Conservation (phyloP, 2,329 filamentous ascomycete genomes). For the Thielaviopsis punctulata region DNA sequence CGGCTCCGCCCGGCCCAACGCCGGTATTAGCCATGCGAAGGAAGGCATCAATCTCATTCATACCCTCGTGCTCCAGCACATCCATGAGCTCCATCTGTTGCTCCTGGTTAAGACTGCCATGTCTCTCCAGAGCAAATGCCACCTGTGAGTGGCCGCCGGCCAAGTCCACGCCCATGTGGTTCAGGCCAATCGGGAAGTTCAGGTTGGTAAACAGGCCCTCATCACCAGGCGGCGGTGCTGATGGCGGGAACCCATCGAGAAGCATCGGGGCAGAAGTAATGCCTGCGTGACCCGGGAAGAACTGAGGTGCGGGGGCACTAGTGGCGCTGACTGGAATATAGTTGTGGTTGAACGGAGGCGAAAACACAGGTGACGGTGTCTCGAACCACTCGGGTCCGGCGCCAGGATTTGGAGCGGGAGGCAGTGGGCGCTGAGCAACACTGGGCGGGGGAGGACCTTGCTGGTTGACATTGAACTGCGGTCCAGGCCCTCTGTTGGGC, state of each 20-base stretch:
- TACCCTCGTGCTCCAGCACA: constrained; percentile 52
- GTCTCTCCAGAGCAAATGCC: constrained; percentile 29
- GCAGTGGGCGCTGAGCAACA: constrained; percentile 21
- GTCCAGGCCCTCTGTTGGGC: constrained; percentile 3
- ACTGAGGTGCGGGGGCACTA: constrained; percentile 4
- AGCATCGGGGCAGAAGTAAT: constrained; percentile 21
- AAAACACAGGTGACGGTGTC: constrained; percentile 12
- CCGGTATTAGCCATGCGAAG: constrained; percentile 24
- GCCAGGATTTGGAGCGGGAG: constrained; percentile 10
- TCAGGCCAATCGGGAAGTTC: constrained; percentile 19
- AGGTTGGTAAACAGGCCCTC: constrained; percentile 10
- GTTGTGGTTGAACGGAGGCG: constrained; percentile 10
- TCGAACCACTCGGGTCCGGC: constrained; percentile 7
- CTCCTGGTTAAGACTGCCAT: constrained; percentile 57
- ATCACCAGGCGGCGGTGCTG: constrained; percentile 9
- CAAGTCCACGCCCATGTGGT: constrained; percentile 13
- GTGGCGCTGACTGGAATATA: constrained; percentile 3
- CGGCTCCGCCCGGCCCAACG: constrained; percentile 13
- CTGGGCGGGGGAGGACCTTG: constrained; percentile 16
- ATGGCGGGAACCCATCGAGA: constrained; percentile 15
- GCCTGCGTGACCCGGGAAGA: constrained; percentile 25
- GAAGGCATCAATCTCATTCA: constrained; percentile 44
- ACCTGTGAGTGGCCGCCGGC: constrained; percentile 15
- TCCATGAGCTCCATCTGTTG: constrained; percentile 75
- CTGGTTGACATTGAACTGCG: neutral